Conservation (phyloP, 2,329 filamentous ascomycete species). For the Dactylonectria macrodidyma region DNA sequence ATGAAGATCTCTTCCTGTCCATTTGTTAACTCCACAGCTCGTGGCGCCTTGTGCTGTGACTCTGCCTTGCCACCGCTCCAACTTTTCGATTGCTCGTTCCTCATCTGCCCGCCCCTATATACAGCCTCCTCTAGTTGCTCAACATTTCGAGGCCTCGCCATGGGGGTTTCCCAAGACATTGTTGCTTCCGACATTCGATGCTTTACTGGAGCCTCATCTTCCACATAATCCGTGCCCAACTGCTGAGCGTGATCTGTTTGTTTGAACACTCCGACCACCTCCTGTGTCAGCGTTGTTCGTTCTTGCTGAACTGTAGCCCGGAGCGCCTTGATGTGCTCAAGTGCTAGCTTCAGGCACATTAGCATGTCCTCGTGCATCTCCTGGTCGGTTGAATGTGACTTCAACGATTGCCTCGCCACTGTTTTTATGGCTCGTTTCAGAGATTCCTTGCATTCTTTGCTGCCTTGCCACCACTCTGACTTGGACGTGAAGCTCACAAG, state of each 20-base stretch:
- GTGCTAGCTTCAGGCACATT: conserved; percentile 34
- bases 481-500: conserved; percentile 50
- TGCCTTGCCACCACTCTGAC: conserved; percentile 55
- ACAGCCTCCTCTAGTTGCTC: neutral
- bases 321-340: conserved; percentile 44
- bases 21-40: conserved; percentile 22
- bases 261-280: conserved; percentile 41
- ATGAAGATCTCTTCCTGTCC: conserved; percentile 36
- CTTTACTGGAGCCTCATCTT: conserved; percentile 24
- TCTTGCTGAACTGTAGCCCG: conserved; percentile 39
- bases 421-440: conserved; percentile 57
- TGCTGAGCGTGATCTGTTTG: conserved; percentile 30
- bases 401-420: conserved; percentile 46
- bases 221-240: conserved; percentile 33
- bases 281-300: conserved; percentile 34
- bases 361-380: conserved; percentile 47
- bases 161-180: conserved; percentile 29
- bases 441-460: conserved; percentile 55
- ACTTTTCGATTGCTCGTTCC: neutral
- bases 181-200: conserved; percentile 27
- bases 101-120: neutral
- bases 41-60: conserved; percentile 20
- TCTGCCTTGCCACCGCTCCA: conserved; percentile 1
- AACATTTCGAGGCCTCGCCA: conserved; percentile 3
- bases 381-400: conserved; percentile 5